Evolutionary conservation across 2,329 filamentous ascomycete species (phyloP).

Genomic region (Alternaria sp.): DNA sequence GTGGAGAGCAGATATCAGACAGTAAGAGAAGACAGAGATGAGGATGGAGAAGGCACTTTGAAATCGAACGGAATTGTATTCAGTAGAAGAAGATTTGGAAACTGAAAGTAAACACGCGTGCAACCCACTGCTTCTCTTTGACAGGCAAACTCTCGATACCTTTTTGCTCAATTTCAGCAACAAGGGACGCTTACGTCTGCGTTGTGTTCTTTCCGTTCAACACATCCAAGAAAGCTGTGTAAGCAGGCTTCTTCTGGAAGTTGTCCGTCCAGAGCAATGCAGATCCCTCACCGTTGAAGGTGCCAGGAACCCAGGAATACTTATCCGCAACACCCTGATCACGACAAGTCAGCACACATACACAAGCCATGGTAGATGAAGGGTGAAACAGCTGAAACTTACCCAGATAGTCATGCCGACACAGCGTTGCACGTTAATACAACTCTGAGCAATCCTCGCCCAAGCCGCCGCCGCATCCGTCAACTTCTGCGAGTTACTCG

Average conservation of each 20-base stretch:
- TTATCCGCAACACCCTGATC: slow-evolving; percentile 39
- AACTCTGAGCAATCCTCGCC: slow-evolving; percentile 43
- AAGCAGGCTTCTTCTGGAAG: slow-evolving; percentile 43
- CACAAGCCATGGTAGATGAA: not conserved
- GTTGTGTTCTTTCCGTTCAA: slow-evolving; percentile 20
- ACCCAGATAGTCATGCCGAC: slow-evolving; percentile 56
- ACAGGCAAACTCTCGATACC: not conserved
- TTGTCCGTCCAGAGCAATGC: slow-evolving; percentile 42
- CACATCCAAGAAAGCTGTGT: slow-evolving; percentile 33
- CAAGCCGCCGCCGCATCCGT: slow-evolving; percentile 55
- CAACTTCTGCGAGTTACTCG: slow-evolving; percentile 50
- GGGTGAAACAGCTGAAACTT: not conserved
- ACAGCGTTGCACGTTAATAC: slow-evolving; percentile 42
- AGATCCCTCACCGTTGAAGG: slow-evolving; percentile 44
- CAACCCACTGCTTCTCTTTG: not conserved
- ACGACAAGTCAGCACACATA: not conserved
- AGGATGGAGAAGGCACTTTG: not conserved
- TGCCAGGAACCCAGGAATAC: slow-evolving; percentile 47
- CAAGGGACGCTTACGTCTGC: not conserved
- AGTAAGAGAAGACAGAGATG: not conserved
- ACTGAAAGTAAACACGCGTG: not conserved
- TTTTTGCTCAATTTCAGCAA: not conserved
- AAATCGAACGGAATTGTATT: not conserved
- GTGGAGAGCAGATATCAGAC: not conserved
- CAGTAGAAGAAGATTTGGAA: not conserved